Evolutionary conservation across 495 filamentous ascomycete species (phyloP).

Genomic region (Penicillium salamii): DNA sequence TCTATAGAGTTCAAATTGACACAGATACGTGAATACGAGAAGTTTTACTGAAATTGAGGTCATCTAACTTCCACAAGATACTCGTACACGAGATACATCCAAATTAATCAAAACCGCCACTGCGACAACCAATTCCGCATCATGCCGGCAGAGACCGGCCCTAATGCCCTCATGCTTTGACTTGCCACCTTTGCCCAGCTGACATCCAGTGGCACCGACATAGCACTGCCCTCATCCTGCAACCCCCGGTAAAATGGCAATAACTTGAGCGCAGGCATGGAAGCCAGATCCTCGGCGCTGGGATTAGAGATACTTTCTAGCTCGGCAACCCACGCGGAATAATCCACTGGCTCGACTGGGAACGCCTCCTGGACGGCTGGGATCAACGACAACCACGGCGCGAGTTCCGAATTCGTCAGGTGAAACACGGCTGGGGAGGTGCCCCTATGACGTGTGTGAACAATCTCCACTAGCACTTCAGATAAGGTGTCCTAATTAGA

Average conservation of each 20-base stretch:
- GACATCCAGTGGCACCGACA: slow-evolving; percentile 20
- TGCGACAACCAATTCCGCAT: slow-evolving; percentile 26
- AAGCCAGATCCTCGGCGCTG: slow-evolving; percentile 12
- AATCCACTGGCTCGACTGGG: slow-evolving; percentile 12
- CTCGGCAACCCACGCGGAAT: slow-evolving; percentile 22
- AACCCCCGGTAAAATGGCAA: slow-evolving; percentile 24
- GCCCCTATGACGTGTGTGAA: slow-evolving; percentile 13
- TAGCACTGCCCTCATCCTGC: slow-evolving; percentile 6
- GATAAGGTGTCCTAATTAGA: slow-evolving; percentile 17
- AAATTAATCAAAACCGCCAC: slow-evolving; percentile 18
- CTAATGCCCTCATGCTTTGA: slow-evolving; percentile 17
- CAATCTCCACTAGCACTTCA: slow-evolving; percentile 18
- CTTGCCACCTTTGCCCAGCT: slow-evolving; percentile 18
- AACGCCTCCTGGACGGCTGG: slow-evolving; percentile 13
- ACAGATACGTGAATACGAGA: not conserved
- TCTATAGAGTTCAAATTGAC: not conserved
- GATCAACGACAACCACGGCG: slow-evolving; percentile 24
- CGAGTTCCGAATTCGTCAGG: slow-evolving; percentile 22
- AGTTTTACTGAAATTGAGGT: too few relatives aligned
- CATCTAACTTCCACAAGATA: not conserved
- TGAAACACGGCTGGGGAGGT: slow-evolving; percentile 20
- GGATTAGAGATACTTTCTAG: slow-evolving; percentile 20
- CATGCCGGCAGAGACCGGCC: slow-evolving; percentile 14
- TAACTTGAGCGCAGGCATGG: slow-evolving; percentile 27
- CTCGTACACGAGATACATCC: too few relatives aligned